phyloP scores from a whole-genome alignment of 1,139 yeast species.

The Candida albicans region DNA sequence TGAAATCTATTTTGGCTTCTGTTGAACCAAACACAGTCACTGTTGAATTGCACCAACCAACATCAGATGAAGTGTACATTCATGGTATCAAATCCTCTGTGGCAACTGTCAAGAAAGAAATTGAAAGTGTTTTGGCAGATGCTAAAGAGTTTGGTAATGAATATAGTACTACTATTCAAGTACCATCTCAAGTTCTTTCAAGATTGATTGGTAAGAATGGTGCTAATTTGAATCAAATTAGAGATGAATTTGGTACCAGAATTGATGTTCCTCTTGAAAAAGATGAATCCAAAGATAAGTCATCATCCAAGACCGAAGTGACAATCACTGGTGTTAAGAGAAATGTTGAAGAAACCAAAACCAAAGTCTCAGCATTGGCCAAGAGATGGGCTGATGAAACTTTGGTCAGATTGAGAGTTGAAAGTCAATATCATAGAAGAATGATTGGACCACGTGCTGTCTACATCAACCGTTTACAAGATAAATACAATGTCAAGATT shows the following conservation, averaged over 20 bases:
- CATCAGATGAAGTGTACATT: conserved; percentile 56
- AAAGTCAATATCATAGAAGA: conserved; percentile 75
- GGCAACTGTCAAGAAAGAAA: conserved; percentile 49
- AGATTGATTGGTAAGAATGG: conserved; percentile 93
- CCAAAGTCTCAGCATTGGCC: conserved; percentile 55
- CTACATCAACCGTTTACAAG: conserved; percentile 83
- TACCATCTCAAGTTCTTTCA: conserved; percentile 69
- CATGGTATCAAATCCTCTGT: conserved; percentile 67
- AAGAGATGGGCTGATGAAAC: conserved; percentile 85
- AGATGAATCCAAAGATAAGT: conserved; percentile 29
- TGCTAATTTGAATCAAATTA: conserved; percentile 61
- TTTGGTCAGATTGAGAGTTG: conserved; percentile 64
- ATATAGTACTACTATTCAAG: conserved; percentile 52
- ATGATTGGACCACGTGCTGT: conserved; percentile 84
- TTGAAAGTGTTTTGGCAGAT: conserved; percentile 58
- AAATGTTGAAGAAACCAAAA: conserved; percentile 75
- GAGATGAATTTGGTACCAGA: conserved; percentile 77
- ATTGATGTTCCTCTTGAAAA: conserved; percentile 57
- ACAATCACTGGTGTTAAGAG: conserved; percentile 73
- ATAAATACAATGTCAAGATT: conserved; percentile 81
- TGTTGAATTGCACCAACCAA: conserved; percentile 43
- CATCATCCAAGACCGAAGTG: conserved; percentile 56
- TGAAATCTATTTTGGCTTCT: conserved; percentile 47
- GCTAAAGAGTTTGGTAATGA: conserved; percentile 63
- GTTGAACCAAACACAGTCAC: conserved; percentile 41